phyloP scores from a whole-genome alignment of 1,139 yeast genomes.

The Sugiyamaella neomexicana region DNA sequence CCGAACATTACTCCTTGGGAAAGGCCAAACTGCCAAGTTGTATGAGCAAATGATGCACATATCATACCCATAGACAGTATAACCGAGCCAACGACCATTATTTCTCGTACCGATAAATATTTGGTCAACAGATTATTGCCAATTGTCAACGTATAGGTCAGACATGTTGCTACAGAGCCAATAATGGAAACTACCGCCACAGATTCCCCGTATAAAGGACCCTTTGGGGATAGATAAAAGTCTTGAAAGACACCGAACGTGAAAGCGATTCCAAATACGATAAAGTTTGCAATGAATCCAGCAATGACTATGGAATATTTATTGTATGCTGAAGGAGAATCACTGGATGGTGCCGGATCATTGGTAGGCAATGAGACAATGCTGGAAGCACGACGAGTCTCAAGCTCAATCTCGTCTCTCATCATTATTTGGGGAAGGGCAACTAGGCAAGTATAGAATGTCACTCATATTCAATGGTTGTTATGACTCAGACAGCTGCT shows the following conservation, averaged over 20 bases:
- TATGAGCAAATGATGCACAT: conserved; percentile 24
- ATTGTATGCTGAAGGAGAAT: not conserved
- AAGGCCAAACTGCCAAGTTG: conserved; percentile 38
- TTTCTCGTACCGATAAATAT: conserved; percentile 13
- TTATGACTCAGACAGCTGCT: no score
- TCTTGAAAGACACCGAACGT: conserved; percentile 33
- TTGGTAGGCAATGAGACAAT: not conserved
- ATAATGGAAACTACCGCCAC: conserved; percentile 27
- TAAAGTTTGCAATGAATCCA: conserved; percentile 27
- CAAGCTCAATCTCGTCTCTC: not conserved
- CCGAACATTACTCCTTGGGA: conserved; percentile 47
- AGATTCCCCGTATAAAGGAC: conserved; percentile 25
- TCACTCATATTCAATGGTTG: no score
- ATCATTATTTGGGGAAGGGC: no score
- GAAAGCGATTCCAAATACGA: conserved; percentile 30
- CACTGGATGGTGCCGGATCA: not conserved
- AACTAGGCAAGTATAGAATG: no score
- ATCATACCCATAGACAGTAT: conserved; percentile 26
- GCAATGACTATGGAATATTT: conserved; percentile 20
- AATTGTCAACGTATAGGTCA: conserved; percentile 25
- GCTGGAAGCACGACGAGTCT: not conserved
- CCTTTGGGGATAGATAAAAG: conserved; percentile 24
- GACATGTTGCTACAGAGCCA: conserved; percentile 28
- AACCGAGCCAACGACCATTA: conserved; percentile 24
- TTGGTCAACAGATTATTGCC: conserved; percentile 13